Base-by-base conservation (phyloP, 73 alveolate species). In the Uronychia binucleata region DNA sequence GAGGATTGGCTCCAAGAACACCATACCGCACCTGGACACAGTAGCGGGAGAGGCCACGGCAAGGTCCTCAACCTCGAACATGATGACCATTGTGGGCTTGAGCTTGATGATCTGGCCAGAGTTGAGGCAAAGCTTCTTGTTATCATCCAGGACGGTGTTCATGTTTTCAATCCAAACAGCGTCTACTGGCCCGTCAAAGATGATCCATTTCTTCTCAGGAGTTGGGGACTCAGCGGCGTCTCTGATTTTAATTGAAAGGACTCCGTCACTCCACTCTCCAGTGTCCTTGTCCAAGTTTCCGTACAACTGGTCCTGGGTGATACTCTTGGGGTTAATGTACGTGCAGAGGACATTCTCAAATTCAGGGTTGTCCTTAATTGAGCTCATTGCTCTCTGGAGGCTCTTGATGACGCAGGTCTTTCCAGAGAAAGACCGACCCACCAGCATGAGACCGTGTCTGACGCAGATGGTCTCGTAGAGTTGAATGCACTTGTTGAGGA, bases 11-110 rank as follows among this genome's bases (percentile, higher is more conserved):
- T 98, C 99, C 96, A 98, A 94, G 95, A 95, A 97, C 75, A 99
- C 99, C 99, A 99, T 99, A 86, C 99, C 99, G 80, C 99, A 98
- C 82, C 99, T 95, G 31, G 99, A 91, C 19, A 97, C 98, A 0
- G 99, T 97, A 33, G 99, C 99, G 25, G 99, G 99, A 0, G 98
- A 94, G 1, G 99, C 99, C 35, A 89, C 96, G 57, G 94, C 91
- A 28, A 97, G 92, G 82, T 97, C 99, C 77, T 96, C 98, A 26
- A 96, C 99, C 91, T 97, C 99, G 86, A 96, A 97, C 89, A 97
- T 91, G 80, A 97, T 88, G 30, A 94, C 96, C 98, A 96, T 97
- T 79, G 96, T 84, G 59, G 97, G 96, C 78, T 96, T 95, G 34
- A 97, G 94, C 87, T 95, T 94, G 60, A 97, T 97, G 83, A 97